phyloP scores from a whole-genome alignment of 805 yeast species.

The Lipomyces starkeyi region DNA sequence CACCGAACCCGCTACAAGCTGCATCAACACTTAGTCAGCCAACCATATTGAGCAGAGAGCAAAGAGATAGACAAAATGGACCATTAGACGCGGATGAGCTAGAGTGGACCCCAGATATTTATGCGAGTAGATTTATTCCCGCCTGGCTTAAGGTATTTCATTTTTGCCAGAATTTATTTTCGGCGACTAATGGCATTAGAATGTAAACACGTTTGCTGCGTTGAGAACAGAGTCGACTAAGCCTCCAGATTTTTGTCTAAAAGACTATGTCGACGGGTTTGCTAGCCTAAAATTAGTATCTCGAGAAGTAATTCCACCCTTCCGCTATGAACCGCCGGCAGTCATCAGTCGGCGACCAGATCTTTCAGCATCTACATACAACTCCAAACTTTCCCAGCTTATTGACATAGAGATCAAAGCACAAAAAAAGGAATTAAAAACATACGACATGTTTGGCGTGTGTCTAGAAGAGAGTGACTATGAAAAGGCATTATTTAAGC shows the following conservation, averaged over 20 bases:
- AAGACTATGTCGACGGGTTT: conserved; percentile 22
- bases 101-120: conserved; percentile 32
- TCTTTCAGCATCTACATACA: conserved; percentile 14
- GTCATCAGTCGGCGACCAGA: not conserved
- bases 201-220: conserved; percentile 23
- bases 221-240: not conserved
- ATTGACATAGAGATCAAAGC: conserved; percentile 26
- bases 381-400: conserved; percentile 12
- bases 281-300: conserved; percentile 16
- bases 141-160: conserved; percentile 29
- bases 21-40: not conserved
- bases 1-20: not conserved
- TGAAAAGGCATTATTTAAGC: conserved; percentile 16
- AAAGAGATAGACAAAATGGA: not conserved
- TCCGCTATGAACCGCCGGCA: conserved; percentile 6
- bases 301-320: conserved; percentile 10
- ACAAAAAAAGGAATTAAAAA: conserved; percentile 18
- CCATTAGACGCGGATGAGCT: not conserved
- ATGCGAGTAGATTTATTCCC: conserved; percentile 27
- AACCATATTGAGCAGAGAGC: not conserved
- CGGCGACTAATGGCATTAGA: conserved; percentile 9
- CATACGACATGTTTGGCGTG: conserved; percentile 27
- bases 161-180: not conserved
- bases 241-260: conserved; percentile 27
- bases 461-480: conserved; percentile 10